These are phyloP conservation scores for Emericellopsis terricola DNA, from an alignment of 495 filamentous ascomycete genomes.

Conservation along the genomic window DNA sequence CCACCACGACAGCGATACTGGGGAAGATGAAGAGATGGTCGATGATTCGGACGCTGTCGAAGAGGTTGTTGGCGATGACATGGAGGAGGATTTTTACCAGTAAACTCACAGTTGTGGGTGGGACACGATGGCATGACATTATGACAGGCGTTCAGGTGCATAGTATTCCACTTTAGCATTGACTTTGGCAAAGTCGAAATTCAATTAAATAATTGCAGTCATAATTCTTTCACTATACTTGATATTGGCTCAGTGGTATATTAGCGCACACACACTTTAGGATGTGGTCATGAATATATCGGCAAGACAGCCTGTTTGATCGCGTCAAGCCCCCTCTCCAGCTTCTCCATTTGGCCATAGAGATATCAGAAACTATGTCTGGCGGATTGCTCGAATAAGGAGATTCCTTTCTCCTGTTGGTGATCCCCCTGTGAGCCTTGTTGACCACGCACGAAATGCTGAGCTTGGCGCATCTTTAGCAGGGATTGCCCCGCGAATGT, in stretches of 20 bases:
- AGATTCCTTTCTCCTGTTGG: slow-evolving; percentile 17
- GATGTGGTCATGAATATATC: no score
- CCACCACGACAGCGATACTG: slow-evolving; percentile 43
- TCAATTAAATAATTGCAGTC: no score
- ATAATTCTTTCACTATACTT: neutral
- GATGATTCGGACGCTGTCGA: slow-evolving; percentile 54
- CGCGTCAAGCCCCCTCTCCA: slow-evolving; percentile 23
- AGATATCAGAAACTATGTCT: neutral
- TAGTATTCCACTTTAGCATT: no score
- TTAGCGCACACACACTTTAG: no score
- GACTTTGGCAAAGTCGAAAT: no score
- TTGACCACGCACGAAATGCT: slow-evolving; percentile 25
- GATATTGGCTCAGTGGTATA: no score
- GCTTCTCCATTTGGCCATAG: slow-evolving; percentile 23
- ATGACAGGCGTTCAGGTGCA: no score
- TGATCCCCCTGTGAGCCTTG: slow-evolving; percentile 25
- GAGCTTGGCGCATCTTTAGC: slow-evolving; percentile 24
- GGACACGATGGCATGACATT: no score
- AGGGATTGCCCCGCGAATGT: slow-evolving; percentile 20
- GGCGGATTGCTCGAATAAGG: neutral
- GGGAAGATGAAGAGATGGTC: slow-evolving; percentile 48
- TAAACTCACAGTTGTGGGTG: slow-evolving; percentile 4
- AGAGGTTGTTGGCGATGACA: slow-evolving; percentile 47
- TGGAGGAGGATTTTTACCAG: slow-evolving; percentile 61
- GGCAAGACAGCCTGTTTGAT: slow-evolving; percentile 29